These are phyloP conservation scores for Trypanosoma mega DNA, from an alignment of 208 protist species.

Conservation along the genomic window DNA sequence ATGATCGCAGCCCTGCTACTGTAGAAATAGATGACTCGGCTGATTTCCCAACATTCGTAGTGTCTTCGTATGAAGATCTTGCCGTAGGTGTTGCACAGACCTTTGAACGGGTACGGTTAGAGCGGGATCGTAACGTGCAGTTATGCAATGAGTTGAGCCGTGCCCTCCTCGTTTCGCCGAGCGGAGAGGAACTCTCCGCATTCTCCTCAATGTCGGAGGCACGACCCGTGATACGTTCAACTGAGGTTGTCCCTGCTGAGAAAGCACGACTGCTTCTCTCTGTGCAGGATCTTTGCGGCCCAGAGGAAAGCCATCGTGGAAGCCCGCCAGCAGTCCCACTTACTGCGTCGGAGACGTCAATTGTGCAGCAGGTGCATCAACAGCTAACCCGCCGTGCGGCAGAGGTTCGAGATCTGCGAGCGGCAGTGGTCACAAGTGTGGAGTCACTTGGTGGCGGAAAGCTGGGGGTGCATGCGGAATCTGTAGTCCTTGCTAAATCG, in stretches of 20 bases:
- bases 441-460: slow-evolving; percentile 39
- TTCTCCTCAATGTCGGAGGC: neutral
- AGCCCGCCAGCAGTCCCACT: neutral
- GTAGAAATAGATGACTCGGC: neutral
- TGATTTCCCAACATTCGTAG: neutral
- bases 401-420: slow-evolving; percentile 33
- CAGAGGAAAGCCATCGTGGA: neutral
- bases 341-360: neutral
- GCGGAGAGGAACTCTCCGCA: neutral
- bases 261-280: slow-evolving; percentile 24
- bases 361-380: slow-evolving; percentile 28
- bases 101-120: neutral
- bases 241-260: neutral
- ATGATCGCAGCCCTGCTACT: neutral
- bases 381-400: slow-evolving; percentile 27
- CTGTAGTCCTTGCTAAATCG: slow-evolving; percentile 7
- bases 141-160: slow-evolving; percentile 6
- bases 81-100: neutral
- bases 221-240: neutral
- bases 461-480: slow-evolving; percentile 4
- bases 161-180: neutral
- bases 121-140: slow-evolving; percentile 3
- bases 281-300: slow-evolving; percentile 13
- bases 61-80: slow-evolving; percentile 13
- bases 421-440: slow-evolving; percentile 30